phyloP scores from a whole-genome alignment of 2,329 filamentous ascomycete genomes.

The Cladosporium halotolerans region DNA sequence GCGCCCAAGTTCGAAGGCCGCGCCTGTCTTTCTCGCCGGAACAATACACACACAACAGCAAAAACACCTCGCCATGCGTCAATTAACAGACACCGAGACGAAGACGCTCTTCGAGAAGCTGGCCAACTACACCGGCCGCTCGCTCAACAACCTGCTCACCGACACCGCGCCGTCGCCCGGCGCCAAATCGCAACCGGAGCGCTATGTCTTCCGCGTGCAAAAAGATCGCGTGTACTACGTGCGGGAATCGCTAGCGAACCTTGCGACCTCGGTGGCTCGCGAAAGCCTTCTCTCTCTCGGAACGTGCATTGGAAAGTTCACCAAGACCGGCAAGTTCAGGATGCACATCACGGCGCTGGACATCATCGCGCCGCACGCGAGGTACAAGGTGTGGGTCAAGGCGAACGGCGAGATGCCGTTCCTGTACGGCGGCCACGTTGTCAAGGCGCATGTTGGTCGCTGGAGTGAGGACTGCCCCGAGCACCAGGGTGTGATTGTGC shows the following conservation, averaged over 20 bases:
- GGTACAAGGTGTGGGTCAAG: conserved; percentile 97
- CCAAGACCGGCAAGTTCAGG: conserved; percentile 91
- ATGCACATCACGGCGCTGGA: conserved; percentile 89
- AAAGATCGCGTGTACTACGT: conserved; percentile 87
- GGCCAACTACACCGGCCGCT: conserved; percentile 84
- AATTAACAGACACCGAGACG: conserved; percentile 72
- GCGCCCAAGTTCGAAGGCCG: conserved; percentile 3
- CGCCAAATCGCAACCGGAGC: conserved; percentile 55
- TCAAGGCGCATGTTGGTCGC: conserved; percentile 74
- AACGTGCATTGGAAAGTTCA: conserved; percentile 89
- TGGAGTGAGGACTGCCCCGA: conserved; percentile 91
- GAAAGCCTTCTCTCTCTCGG: conserved; percentile 81
- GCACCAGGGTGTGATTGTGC: conserved; percentile 84
- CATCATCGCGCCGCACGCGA: conserved; percentile 80
- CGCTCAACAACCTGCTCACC: conserved; percentile 67
- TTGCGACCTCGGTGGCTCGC: conserved; percentile 78
- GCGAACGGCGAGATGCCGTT: conserved; percentile 97
- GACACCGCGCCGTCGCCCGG: conserved; percentile 39
- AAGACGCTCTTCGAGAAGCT: conserved; percentile 85
- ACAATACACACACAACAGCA: conserved; percentile 25
- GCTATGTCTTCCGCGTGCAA: conserved; percentile 80
- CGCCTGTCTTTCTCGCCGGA: not conserved
- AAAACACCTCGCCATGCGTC: conserved; percentile 53
- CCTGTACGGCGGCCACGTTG: conserved; percentile 84
- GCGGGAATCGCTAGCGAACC: conserved; percentile 78